Evolutionary conservation across 2,329 filamentous ascomycete species (phyloP).

Genomic region (Alternaria ethzedia): DNA sequence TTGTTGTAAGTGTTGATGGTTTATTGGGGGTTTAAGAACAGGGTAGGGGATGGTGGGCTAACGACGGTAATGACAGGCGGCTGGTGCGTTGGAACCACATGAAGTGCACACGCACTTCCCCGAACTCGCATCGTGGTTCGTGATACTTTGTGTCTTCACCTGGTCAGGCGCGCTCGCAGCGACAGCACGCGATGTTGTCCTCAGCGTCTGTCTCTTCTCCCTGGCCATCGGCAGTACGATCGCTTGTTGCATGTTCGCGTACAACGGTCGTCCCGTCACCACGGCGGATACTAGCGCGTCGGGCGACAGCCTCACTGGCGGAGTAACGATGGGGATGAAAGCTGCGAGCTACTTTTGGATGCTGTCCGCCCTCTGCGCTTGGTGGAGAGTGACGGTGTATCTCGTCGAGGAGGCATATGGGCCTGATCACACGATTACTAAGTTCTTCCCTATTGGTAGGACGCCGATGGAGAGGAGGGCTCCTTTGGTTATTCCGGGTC

Average conservation of each 20-base stretch:
- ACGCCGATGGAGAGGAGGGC: constrained; percentile 11
- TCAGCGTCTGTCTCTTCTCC: not conserved
- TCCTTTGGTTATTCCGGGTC: constrained; percentile 7
- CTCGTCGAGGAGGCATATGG: constrained; percentile 4
- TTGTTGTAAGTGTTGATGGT: not conserved
- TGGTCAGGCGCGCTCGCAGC: not conserved
- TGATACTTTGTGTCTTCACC: not conserved
- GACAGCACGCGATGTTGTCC: not conserved
- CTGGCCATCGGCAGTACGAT: not conserved
- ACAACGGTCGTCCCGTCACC: not conserved
- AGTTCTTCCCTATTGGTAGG: constrained; percentile 11
- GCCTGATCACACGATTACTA: not conserved
- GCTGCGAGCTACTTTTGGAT: not conserved
- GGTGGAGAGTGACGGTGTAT: not conserved
- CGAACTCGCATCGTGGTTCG: not conserved
- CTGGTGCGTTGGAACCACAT: not conserved
- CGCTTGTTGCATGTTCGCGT: not conserved
- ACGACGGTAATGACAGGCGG: not conserved
- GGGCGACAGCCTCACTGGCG: not conserved
- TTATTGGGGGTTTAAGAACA: not conserved
- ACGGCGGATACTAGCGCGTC: not conserved
- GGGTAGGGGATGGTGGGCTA: not conserved
- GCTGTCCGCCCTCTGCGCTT: not conserved
- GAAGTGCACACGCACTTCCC: not conserved
- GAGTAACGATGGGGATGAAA: not conserved